Base-by-base conservation (phyloP, 2,329 filamentous ascomycete genomes). In the Penicillium paneum region DNA sequence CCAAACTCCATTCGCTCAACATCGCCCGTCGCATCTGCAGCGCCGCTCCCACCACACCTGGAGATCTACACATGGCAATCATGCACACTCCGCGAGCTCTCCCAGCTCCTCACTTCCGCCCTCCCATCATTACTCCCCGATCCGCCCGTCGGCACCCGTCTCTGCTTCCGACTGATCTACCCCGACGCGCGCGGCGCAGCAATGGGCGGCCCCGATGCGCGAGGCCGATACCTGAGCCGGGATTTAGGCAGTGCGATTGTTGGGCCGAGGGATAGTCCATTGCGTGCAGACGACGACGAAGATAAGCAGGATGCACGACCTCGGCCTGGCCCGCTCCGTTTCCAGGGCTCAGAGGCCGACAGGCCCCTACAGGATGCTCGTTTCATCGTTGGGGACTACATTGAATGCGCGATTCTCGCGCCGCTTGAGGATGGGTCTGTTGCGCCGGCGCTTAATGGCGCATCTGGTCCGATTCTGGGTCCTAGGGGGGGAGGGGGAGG, bases 351-450 rank as follows among this genome's bases (percentile, higher is more conserved):
- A 6, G 86, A 90, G 28, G 81, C 84, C 11, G 80, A 85, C 28
- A 93, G 88, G 76, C 92, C 89, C 8, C 75, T 97, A 31, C 80
- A 80, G 35, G 90, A 95, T 50, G 85, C 83, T 32, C 83, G 87
- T 21, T 96, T 96, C 66, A 88, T 96, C 11, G 88, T 94, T 58
- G 93, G 93, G 0, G 93, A 97, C 72, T 96, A 89, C 68, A 81
- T 97, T 38, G 87, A 88, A 54, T 93, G 90, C 70, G 89, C 90
- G 5, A 86, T 96, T 56, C 78, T 93, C 52, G 86, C 90, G 39
- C 90, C 90, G 0, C 76, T 89, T 26, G 77, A 83, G 31, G 88
- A 93, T 69, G 91, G 91, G 0, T 83, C 83, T 31, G 85, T 95
- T 36, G 86, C 86, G 40, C 84, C 88, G 35, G 21, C 57, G 2